Percentiles rank a stretch among this genome's conserved stretches.
phyloP scores from a whole-genome alignment of 2,329 filamentous ascomycete genomes.

The Xylaria hypoxylon region DNA sequence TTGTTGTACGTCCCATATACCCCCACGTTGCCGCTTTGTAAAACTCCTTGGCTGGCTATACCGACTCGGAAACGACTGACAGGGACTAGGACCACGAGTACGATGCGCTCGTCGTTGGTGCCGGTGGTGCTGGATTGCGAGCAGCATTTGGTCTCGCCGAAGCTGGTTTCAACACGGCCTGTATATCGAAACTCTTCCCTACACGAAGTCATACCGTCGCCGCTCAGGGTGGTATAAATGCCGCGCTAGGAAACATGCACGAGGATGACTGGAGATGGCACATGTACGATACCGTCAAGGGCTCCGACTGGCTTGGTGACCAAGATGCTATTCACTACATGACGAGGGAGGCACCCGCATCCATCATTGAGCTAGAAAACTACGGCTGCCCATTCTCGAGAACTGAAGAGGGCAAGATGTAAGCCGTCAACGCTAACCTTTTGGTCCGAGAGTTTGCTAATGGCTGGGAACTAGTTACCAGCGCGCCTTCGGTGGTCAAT shows the following conservation, averaged over 20 bases:
- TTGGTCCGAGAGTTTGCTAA: slow-evolving; percentile 38
- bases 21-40: slow-evolving; percentile 6
- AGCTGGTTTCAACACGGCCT: slow-evolving; percentile 90
- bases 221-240: slow-evolving; percentile 86
- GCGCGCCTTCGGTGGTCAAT: slow-evolving; percentile 98
- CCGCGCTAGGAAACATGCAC: slow-evolving; percentile 94
- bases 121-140: slow-evolving; percentile 83
- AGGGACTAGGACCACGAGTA: slow-evolving; percentile 87
- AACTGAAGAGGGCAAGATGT: slow-evolving; percentile 97
- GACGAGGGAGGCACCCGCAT: slow-evolving; percentile 92
- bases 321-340: slow-evolving; percentile 99
- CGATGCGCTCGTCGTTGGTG: slow-evolving; percentile 94
- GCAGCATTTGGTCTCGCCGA: slow-evolving; percentile 88
- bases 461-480: slow-evolving; percentile 76
- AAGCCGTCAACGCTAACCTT: background rate
- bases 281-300: slow-evolving; percentile 99
- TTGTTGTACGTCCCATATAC: slow-evolving; percentile 75
- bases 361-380: slow-evolving; percentile 94
- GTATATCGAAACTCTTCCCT: slow-evolving; percentile 88
- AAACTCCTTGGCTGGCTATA: background rate
- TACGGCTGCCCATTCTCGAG: slow-evolving; percentile 97
- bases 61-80: slow-evolving; percentile 41
- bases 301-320: slow-evolving; percentile 96
- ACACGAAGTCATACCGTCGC: slow-evolving; percentile 88
- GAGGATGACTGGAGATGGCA: slow-evolving; percentile 99